Percentiles rank a stretch among this genome's conserved stretches.
These are phyloP conservation scores for Teunomyces atbi DNA, from an alignment of 805 yeast species.

Conservation along the genomic window DNA sequence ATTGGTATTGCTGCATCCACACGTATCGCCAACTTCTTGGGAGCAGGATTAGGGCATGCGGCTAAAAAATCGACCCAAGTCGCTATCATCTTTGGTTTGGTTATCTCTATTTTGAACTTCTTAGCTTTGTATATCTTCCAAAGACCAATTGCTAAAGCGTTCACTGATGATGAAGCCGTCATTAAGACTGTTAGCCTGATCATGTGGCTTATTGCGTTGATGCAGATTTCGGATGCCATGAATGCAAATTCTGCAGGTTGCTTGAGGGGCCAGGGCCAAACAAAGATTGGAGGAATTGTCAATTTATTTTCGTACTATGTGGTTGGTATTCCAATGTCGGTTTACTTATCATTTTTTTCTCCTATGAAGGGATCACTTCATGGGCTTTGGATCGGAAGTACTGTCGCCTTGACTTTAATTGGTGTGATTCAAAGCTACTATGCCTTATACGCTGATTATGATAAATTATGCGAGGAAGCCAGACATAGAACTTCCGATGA, in stretches of 20 bases:
- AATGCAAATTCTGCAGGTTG: conserved; percentile 75
- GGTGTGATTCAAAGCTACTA: conserved; percentile 44
- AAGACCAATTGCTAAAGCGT: conserved; percentile 39
- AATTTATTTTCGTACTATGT: conserved; percentile 58
- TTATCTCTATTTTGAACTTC: conserved; percentile 33
- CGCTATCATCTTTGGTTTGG: conserved; percentile 35
- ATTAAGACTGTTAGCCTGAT: conserved; percentile 48
- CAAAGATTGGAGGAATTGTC: conserved; percentile 59
- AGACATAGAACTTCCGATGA: conserved; percentile 30
- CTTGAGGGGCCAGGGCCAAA: conserved; percentile 76
- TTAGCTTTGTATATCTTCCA: conserved; percentile 30
- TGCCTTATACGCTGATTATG: conserved; percentile 36
- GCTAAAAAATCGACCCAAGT: conserved; percentile 38
- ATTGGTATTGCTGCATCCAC: conserved; percentile 59
- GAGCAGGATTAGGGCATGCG: conserved; percentile 40
- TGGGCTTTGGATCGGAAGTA: conserved; percentile 61
- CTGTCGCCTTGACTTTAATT: conserved; percentile 50
- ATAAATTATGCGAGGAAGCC: conserved; percentile 37
- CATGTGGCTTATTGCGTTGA: conserved; percentile 62
- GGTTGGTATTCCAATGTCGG: conserved; percentile 61
- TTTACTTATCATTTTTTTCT: conserved; percentile 50
- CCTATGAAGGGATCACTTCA: conserved; percentile 46
- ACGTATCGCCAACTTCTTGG: conserved; percentile 55
- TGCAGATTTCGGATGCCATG: conserved; percentile 69
- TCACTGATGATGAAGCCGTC: conserved; percentile 61